Evolutionary conservation across 208 protist genomes (phyloP), one percentile per base, ranked within the genome.

Genomic region (Acanthamoeba royreba): DNA sequence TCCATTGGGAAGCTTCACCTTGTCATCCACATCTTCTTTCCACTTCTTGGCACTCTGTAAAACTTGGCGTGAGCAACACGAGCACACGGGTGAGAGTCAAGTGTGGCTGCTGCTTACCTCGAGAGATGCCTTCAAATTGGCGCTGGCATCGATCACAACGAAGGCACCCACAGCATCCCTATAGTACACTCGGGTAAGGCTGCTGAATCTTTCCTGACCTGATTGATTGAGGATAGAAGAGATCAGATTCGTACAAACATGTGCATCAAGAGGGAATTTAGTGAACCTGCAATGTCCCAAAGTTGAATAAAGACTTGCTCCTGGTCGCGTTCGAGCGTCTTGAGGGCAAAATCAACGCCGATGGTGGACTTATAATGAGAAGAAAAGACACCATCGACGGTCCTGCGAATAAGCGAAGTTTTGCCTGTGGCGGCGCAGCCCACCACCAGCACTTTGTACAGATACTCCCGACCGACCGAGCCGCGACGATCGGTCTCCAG

Each of bases 391-490:
- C 92, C 92, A 72, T 95, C 90, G 17, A 95, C 94, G 63, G 72
- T 94, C 9, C 88, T 52, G 43, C 89, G 40, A 40, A 95, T 95
- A 47, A 98, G 95, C 28, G 92, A 96, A 1, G 97, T 98, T 92
- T 98, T 98, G n/a, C 97, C 97, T 0, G 96, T 96, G 42, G 94
- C 97, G 35, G 92, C 92, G 66, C 98, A 97, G 33, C 97, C 97
- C 38, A 98, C 95, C 25, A 96, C 89, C 19, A 96, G 49, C 31
- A 96, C 92, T 94, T 96, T 96, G 95, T 89, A 96, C 25, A 96
- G 89, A 28, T 93, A 93, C 43, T 93, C 83, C 43, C n/a, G n/a
- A 15, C 15, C 15, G 17, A 58, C 52, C 52, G 52, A n/a, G n/a
- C n/a, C n/a, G n/a, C n/a, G n/a, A n/a, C n/a, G n/a, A n/a, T n/a